phyloP scores from a whole-genome alignment of 1,139 yeast species.

The Protomyces inouyei region DNA sequence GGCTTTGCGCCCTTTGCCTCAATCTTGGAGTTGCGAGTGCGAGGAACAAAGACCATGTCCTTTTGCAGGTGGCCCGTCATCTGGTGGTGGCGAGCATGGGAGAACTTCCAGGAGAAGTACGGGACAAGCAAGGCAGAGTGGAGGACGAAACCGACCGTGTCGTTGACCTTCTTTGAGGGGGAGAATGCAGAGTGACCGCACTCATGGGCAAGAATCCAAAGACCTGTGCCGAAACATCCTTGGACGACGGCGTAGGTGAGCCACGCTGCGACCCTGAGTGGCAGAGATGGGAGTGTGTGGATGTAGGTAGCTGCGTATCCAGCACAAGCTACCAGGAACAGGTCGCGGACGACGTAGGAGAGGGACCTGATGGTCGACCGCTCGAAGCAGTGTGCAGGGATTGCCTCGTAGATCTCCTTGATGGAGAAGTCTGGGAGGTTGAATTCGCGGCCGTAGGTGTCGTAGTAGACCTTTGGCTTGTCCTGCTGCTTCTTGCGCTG shows the following conservation, averaged over 20 bases:
- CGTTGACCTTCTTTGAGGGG: conserved; percentile 64
- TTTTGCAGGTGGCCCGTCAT: conserved; percentile 75
- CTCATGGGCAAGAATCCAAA: conserved; percentile 86
- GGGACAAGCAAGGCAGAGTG: conserved; percentile 78
- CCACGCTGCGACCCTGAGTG: conserved; percentile 57
- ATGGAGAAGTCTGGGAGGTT: conserved; percentile 69
- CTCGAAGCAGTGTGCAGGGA: conserved; percentile 72
- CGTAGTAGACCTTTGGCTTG: conserved; percentile 21
- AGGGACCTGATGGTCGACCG: conserved; percentile 56
- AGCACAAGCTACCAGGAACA: conserved; percentile 50
- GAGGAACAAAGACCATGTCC: conserved; percentile 80
- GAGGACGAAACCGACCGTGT: conserved; percentile 72
- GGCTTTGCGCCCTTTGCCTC: conserved; percentile 12
- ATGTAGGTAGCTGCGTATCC: conserved; percentile 53
- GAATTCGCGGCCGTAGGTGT: conserved; percentile 54
- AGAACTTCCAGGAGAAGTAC: conserved; percentile 78
- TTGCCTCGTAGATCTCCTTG: conserved; percentile 65
- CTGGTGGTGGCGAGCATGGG: conserved; percentile 83
- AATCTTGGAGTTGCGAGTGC: conserved; percentile 32
- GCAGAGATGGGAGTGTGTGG: conserved; percentile 48
- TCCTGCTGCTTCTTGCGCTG: conserved; percentile 6
- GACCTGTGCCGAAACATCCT: conserved; percentile 70
- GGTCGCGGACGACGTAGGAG: conserved; percentile 62
- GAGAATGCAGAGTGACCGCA: conserved; percentile 87
- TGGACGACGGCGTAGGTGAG: conserved; percentile 50